phyloP scores from a whole-genome alignment of 2,329 filamentous ascomycete genomes.

The Exophiala xenobiotica region DNA sequence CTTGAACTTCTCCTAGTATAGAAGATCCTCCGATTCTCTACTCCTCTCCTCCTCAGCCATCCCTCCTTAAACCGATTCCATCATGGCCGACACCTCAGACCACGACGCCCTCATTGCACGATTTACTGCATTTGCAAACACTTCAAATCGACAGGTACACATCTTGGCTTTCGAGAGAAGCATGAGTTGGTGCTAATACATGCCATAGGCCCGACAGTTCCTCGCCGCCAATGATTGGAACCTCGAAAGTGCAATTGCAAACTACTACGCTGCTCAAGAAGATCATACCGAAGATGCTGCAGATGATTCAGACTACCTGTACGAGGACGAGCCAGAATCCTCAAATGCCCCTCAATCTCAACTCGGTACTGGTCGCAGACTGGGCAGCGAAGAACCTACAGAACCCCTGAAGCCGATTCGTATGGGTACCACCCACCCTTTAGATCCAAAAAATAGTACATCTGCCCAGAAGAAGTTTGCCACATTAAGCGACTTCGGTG shows the following conservation, averaged over 20 bases:
- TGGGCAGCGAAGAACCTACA: conserved; percentile 35
- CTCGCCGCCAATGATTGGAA: conserved; percentile 67
- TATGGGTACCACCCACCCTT: conserved; percentile 35
- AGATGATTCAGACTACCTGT: conserved; percentile 31
- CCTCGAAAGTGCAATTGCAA: conserved; percentile 60
- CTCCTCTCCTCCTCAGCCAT: conserved; percentile 16
- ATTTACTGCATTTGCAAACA: conserved; percentile 59
- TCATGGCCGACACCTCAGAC: conserved; percentile 20
- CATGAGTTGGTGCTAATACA: not conserved
- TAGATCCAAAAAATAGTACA: conserved; percentile 34
- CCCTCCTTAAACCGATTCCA: conserved; percentile 15
- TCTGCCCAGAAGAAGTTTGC: conserved; percentile 48
- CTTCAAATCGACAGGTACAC: conserved; percentile 49
- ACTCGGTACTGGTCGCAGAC: conserved; percentile 34
- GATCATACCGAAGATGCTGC: conserved; percentile 32
- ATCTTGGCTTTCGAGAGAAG: not conserved
- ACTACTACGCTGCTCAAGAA: conserved; percentile 57
- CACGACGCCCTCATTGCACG: conserved; percentile 49
- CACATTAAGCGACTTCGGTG: conserved; percentile 46
- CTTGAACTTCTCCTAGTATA: not conserved
- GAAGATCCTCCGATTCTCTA: conserved; percentile 1
- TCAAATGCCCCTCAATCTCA: conserved; percentile 16
- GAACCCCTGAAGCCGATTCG: conserved; percentile 29
- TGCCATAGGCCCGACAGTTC: conserved; percentile 62
- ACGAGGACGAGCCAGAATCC: conserved; percentile 31